Conservation (phyloP, 768 basidiomycete genomes). For the Rhizopogon salebrosus region DNA sequence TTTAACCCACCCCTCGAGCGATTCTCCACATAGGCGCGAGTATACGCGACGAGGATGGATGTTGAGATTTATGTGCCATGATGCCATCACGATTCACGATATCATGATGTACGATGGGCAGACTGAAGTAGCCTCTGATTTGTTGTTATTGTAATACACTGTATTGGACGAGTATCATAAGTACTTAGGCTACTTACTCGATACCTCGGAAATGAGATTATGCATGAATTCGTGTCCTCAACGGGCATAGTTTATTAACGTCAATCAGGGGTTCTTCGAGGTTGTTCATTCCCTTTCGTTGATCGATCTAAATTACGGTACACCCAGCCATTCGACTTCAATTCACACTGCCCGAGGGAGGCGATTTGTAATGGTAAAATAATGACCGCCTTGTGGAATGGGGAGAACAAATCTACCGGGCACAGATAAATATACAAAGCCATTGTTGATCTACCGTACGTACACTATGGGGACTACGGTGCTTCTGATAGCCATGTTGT, state of each 20-base stretch:
- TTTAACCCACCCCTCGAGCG: not conserved
- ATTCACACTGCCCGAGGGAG: too few relatives aligned
- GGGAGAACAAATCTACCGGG: too few relatives aligned
- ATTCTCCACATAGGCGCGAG: not conserved
- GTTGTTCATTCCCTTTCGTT: not conserved
- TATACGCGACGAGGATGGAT: not conserved
- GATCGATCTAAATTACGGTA: not conserved
- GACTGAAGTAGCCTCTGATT: not conserved
- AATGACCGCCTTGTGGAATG: too few relatives aligned
- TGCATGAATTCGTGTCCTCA: too few relatives aligned
- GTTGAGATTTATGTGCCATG: not conserved
- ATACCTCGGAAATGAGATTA: not conserved
- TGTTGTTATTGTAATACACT: not conserved
- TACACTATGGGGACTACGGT: not conserved
- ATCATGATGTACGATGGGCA: not conserved
- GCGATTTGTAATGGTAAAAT: too few relatives aligned
- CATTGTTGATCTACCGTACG: too few relatives aligned
- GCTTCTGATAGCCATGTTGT: slow-evolving; percentile 35
- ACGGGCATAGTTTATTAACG: too few relatives aligned
- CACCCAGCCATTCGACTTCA: too few relatives aligned
- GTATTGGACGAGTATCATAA: not conserved
- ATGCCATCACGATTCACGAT: too few relatives aligned
- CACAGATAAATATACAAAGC: too few relatives aligned
- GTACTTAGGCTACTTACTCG: too few relatives aligned
- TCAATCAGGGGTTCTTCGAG: not conserved